phyloP scores from a whole-genome alignment of 2,329 filamentous ascomycete species.

The Magnaporthiopsis poae region DNA sequence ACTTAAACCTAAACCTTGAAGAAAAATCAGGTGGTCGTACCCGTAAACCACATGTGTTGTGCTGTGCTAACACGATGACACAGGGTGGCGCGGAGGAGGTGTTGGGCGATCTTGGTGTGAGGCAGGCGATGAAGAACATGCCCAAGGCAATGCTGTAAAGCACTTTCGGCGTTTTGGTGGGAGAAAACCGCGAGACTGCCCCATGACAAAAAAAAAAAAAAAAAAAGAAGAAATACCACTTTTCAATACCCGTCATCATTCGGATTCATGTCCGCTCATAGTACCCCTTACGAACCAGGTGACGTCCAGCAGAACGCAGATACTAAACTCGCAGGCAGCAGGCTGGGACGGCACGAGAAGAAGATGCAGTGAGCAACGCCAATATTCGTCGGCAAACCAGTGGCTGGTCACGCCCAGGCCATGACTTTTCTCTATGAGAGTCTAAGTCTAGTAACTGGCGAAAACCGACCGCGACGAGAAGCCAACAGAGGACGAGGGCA shows the following conservation, averaged over 20 bases:
- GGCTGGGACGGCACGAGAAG: background rate
- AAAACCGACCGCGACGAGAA: background rate
- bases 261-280: background rate
- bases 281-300: background rate
- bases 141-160: conserved; percentile 70
- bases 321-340: background rate
- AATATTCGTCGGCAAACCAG: background rate
- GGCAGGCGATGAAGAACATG: conserved; percentile 75
- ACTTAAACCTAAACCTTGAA: background rate
- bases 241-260: background rate
- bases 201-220: background rate
- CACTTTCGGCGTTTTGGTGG: background rate
- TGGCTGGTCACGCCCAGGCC: background rate
- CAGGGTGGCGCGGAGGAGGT: conserved; percentile 73
- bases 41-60: too few species aligned
- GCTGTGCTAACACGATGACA: background rate
- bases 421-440: conserved; percentile 1
- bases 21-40: background rate
- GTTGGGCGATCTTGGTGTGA: conserved; percentile 67
- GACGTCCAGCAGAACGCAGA: background rate
- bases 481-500: background rate
- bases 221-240: background rate
- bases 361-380: background rate
- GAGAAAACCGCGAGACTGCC: background rate
- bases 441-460: background rate